Percentiles rank a stretch among this genome's conserved stretches.
Evolutionary conservation across 2,329 filamentous ascomycete genomes (phyloP).

Genomic region (Clathrospora elynae): DNA sequence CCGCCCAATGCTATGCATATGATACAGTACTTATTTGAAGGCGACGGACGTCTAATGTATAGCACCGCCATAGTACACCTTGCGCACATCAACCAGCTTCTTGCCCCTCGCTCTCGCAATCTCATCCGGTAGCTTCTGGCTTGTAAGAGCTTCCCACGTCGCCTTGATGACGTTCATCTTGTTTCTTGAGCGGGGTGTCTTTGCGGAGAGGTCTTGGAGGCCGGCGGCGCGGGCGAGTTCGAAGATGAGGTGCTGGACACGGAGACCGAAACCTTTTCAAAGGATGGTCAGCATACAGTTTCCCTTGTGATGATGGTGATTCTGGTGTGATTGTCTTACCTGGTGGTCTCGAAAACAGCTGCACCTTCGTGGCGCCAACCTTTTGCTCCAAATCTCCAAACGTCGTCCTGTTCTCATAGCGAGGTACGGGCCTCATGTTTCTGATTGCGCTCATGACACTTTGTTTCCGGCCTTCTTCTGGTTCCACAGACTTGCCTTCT

Average conservation of each 20-base stretch:
- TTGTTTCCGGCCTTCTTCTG: conserved; percentile 69
- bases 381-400: conserved; percentile 84
- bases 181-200: conserved; percentile 84
- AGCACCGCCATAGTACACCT: conserved; percentile 90
- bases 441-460: conserved; percentile 80
- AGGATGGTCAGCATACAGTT: not conserved
- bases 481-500: conserved; percentile 83
- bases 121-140: conserved; percentile 85
- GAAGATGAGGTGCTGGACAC: conserved; percentile 88
- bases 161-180: conserved; percentile 99
- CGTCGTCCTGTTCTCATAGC: conserved; percentile 92
- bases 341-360: conserved; percentile 81
- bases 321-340: conserved; percentile 62
- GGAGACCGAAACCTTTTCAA: conserved; percentile 84
- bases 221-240: conserved; percentile 89
- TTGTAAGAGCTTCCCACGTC: conserved; percentile 77
- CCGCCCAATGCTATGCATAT: conserved; percentile 17
- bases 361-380: conserved; percentile 83
- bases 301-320: not conserved
- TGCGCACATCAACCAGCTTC: conserved; percentile 94
- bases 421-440: conserved; percentile 89
- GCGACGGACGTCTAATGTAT: conserved; percentile 31
- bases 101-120: conserved; percentile 87
- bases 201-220: conserved; percentile 83
- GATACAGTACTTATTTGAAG: conserved; percentile 12